These are phyloP conservation scores for Pontederia paniculata DNA, from an alignment of 176 grass and related monocot genomes.

Conservation along the genomic window DNA sequence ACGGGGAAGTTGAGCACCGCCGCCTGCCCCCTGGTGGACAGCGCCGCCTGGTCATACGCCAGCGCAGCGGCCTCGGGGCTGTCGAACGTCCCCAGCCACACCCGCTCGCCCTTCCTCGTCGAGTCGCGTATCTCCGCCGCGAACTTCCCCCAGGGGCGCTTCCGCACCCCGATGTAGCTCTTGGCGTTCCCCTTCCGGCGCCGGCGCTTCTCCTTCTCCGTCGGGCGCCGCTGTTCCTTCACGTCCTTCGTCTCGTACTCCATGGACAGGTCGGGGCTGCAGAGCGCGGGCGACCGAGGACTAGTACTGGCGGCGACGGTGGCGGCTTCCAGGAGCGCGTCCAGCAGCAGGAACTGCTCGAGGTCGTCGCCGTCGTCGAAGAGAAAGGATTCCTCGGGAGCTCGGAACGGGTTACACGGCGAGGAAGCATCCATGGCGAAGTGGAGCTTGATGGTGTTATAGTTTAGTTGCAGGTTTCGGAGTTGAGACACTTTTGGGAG, in stretches of 20 bases:
- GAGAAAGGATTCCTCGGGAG: conserved; percentile 2
- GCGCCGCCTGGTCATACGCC: conserved; percentile 85
- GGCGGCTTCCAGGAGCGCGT: background rate
- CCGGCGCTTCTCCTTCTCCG: background rate
- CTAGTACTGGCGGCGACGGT: too few relatives aligned
- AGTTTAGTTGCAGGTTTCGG: too few relatives aligned
- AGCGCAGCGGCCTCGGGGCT: conserved; percentile 62
- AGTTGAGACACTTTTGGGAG: too few relatives aligned
- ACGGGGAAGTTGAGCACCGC: conserved; percentile 76
- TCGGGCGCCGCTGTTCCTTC: background rate
- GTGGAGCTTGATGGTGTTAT: too few relatives aligned
- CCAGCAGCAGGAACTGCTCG: conserved; percentile 27
- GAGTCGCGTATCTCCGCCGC: conserved; percentile 86
- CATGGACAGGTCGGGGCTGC: background rate
- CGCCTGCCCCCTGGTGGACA: conserved; percentile 58
- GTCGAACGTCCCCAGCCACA: conserved; percentile 84
- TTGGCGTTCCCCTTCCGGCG: conserved; percentile 3
- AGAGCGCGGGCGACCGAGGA: background rate
- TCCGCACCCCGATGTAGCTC: conserved; percentile 63
- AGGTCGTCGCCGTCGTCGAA: conserved; percentile 20
- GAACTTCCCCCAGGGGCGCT: conserved; percentile 88
- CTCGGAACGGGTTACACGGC: too few relatives aligned
- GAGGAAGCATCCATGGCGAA: too few relatives aligned
- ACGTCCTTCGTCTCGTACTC: background rate
- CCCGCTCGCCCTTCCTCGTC: conserved; percentile 53